phyloP scores from a whole-genome alignment of 2,329 filamentous ascomycete genomes.

The Sordariomycetes sp. region DNA sequence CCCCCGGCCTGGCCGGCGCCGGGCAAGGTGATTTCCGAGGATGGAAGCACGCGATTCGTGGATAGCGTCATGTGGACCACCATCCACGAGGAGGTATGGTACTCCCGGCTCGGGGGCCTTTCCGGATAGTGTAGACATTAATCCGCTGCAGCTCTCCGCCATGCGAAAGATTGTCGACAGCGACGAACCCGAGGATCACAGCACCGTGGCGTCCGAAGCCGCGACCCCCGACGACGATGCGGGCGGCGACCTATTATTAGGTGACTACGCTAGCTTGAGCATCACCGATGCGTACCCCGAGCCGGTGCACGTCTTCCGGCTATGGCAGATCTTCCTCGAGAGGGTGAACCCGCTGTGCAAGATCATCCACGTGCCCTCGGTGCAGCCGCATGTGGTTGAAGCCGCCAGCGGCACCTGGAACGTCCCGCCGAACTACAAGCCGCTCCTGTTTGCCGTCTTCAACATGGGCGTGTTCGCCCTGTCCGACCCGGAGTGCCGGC shows the following conservation, averaged over 20 bases:
- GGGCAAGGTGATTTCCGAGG: constrained; percentile 45
- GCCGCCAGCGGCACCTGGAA: constrained; percentile 44
- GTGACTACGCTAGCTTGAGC: constrained; percentile 25
- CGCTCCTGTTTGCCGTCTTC: constrained; percentile 56
- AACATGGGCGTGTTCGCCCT: constrained; percentile 48
- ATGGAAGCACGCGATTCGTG: constrained; percentile 44
- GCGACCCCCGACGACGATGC: constrained; percentile 43
- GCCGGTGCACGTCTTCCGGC: constrained; percentile 52
- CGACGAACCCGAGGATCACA: constrained; percentile 35
- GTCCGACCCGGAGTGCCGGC: constrained; percentile 39
- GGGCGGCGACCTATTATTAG: constrained; percentile 34
- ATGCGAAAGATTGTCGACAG: constrained; percentile 48
- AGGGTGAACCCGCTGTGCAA: constrained; percentile 68
- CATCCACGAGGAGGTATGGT: constrained; percentile 44
- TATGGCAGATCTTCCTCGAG: constrained; percentile 68
- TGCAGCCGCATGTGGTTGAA: constrained; percentile 55
- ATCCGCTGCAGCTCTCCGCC: constrained; percentile 33
- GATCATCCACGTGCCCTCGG: constrained; percentile 58
- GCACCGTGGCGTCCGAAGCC: constrained; percentile 35
- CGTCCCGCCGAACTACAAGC: constrained; percentile 47
- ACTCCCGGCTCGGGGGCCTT: background rate
- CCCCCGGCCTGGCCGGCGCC: constrained; percentile 26
- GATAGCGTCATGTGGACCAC: constrained; percentile 43
- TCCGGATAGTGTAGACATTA: background rate
- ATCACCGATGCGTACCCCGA: constrained; percentile 50